Conservation (phyloP, 805 yeast genomes). For the Candida michaelii region DNA sequence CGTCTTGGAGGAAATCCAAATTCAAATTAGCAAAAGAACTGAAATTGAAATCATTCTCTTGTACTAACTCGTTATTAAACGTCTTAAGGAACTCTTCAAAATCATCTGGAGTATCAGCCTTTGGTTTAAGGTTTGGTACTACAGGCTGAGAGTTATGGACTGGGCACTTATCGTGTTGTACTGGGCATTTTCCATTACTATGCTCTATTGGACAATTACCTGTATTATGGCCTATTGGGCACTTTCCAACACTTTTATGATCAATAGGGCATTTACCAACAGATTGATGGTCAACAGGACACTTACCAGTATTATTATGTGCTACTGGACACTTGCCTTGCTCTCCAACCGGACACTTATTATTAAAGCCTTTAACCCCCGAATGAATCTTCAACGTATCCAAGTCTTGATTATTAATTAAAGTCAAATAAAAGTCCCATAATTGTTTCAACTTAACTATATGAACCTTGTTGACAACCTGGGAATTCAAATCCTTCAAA, state of each 20-base stretch:
- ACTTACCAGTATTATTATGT: constrained; percentile 19
- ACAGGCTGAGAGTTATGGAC: background rate
- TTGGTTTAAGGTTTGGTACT: background rate
- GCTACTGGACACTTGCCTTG: constrained; percentile 14
- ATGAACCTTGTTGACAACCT: constrained; percentile 6
- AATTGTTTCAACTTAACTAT: constrained; percentile 10
- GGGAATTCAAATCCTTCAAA: constrained; percentile 2
- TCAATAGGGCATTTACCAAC: constrained; percentile 4
- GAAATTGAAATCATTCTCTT: constrained; percentile 9
- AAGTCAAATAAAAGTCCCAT: constrained; percentile 42
- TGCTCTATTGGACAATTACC: background rate
- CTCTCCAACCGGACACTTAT: constrained; percentile 1
- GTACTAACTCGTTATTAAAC: background rate
- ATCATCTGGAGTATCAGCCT: background rate
- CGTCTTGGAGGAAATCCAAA: constrained; percentile 13
- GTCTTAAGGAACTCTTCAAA: constrained; percentile 5
- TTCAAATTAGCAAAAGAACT: constrained; percentile 13
- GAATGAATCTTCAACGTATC: constrained; percentile 35
- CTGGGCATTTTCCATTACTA: background rate
- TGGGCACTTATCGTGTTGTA: background rate
- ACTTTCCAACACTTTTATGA: background rate
- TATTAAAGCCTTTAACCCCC: constrained; percentile 27
- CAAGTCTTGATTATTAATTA: constrained; percentile 28
- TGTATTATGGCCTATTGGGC: background rate
- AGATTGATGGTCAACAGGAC: constrained; percentile 32